These are phyloP conservation scores for Tuber indicum DNA, from an alignment of 495 filamentous ascomycete genomes.

Conservation along the genomic window DNA sequence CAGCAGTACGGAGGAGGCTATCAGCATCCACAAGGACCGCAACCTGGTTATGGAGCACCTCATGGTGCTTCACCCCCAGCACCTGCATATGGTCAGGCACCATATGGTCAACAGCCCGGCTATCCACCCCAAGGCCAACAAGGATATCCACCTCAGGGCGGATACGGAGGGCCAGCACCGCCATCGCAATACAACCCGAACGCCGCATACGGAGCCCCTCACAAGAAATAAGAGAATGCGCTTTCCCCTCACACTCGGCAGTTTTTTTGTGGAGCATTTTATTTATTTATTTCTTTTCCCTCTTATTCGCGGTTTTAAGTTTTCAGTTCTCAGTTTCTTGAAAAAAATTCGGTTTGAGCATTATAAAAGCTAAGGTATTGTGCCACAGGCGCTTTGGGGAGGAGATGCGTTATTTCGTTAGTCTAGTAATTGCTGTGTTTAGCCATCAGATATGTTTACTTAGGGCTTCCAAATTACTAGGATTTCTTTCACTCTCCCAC, in stretches of 20 bases:
- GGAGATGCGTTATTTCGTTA: background rate
- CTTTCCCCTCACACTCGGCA: background rate
- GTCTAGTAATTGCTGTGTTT: background rate
- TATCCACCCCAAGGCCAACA: conserved; percentile 24
- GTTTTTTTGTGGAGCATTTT: background rate
- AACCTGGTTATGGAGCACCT: conserved; percentile 11
- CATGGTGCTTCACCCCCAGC: conserved; percentile 9
- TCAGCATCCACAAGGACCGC: conserved; percentile 18
- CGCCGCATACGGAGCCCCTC: conserved; percentile 7
- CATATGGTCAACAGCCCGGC: conserved; percentile 11
- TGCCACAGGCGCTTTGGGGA: background rate
- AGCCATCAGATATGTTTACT: background rate
- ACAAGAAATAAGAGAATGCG: background rate
- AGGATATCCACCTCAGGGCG: conserved; percentile 14
- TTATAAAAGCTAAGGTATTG: conserved; percentile 10
- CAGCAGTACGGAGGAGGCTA: conserved; percentile 23
- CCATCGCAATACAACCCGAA: conserved; percentile 29
- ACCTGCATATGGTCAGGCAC: conserved; percentile 22
- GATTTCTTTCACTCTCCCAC: background rate
- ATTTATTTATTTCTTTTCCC: background rate
- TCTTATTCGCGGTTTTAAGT: background rate
- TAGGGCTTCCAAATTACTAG: background rate
- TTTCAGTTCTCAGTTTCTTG: background rate
- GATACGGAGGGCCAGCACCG: conserved; percentile 15
- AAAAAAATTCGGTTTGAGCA: conserved; percentile 6